Evolutionary conservation across 345 rosid genomes (phyloP).

Genomic region (Moricandia arvensis): DNA sequence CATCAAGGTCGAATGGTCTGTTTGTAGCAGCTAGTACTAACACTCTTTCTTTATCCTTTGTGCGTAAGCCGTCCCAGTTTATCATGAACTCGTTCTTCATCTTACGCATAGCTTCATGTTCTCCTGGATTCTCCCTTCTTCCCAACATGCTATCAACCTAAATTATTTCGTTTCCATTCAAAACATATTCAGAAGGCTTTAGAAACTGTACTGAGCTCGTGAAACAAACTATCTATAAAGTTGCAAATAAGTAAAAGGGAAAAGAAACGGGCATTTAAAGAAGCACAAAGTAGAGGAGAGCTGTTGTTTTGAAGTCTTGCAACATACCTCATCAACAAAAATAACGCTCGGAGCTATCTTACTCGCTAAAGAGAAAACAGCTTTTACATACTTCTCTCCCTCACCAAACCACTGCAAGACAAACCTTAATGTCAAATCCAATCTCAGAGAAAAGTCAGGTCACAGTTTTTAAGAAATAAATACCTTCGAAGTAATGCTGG

Average conservation of each 20-base stretch:
- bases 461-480: neutral
- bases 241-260: too few species aligned
- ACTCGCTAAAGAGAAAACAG: conserved; percentile 97
- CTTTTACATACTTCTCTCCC: conserved; percentile 97
- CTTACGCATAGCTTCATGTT: conserved; percentile 98
- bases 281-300: neutral
- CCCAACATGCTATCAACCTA: conserved; percentile 99
- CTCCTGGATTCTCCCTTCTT: conserved; percentile 96
- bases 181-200: neutral
- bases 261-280: neutral
- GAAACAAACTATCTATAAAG: neutral
- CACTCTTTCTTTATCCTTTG: conserved; percentile 94
- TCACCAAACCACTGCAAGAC: conserved; percentile 96
- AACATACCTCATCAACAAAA: conserved; percentile 91
- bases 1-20: conserved; percentile 95
- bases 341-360: conserved; percentile 96
- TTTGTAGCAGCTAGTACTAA: conserved; percentile 93
- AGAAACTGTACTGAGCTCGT: neutral
- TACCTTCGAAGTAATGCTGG: conserved; percentile 97
- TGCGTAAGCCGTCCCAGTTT: conserved; percentile 95
- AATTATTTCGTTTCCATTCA: neutral
- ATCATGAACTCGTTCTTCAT: conserved; percentile 99
- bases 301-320: neutral
- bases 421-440: neutral
- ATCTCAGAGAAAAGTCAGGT: neutral